A percentile compares a stretch with the other conserved stretches of the same genome.
Conservation (phyloP, 2,329 filamentous ascomycete genomes). For the Cyclaneusma minus region DNA sequence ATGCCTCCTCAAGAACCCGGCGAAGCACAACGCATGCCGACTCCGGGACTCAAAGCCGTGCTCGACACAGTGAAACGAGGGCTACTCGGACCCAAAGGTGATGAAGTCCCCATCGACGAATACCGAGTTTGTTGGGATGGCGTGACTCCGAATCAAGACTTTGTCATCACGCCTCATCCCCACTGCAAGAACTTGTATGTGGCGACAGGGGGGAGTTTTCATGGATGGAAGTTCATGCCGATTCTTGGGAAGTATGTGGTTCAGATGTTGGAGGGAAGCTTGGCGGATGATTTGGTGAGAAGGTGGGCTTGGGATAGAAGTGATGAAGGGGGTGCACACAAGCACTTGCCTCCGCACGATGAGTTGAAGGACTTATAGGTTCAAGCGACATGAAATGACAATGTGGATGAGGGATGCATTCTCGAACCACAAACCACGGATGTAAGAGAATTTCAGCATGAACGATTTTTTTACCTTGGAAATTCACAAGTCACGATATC, state of each 20-base stretch:
- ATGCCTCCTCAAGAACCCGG: conserved; percentile 26
- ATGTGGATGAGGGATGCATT: too few species aligned
- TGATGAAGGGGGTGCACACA: conserved; percentile 18
- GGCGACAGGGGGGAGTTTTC: conserved; percentile 46
- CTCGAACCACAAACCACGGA: too few species aligned
- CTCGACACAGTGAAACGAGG: conserved; percentile 9
- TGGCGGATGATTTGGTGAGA: conserved; percentile 22
- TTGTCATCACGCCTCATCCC: conserved; percentile 39
- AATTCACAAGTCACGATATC: too few species aligned
- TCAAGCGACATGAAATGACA: too few species aligned
- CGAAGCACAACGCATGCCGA: conserved; percentile 20
- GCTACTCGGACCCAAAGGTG: neutral
- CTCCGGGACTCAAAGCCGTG: conserved; percentile 5
- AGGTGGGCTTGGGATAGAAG: conserved; percentile 30
- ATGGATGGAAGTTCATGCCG: conserved; percentile 50
- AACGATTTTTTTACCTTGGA: too few species aligned
- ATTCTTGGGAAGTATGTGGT: conserved; percentile 43
- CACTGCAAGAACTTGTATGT: conserved; percentile 39
- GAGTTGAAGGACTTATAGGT: too few species aligned
- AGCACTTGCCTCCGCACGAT: too few species aligned
- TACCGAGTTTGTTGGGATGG: conserved; percentile 48
- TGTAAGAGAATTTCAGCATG: too few species aligned
- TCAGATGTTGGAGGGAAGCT: conserved; percentile 27
- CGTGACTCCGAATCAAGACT: conserved; percentile 45
- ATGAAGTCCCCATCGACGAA: neutral